Base-by-base conservation (phyloP, 345 rosid genomes). In the Citrus sp. region DNA sequence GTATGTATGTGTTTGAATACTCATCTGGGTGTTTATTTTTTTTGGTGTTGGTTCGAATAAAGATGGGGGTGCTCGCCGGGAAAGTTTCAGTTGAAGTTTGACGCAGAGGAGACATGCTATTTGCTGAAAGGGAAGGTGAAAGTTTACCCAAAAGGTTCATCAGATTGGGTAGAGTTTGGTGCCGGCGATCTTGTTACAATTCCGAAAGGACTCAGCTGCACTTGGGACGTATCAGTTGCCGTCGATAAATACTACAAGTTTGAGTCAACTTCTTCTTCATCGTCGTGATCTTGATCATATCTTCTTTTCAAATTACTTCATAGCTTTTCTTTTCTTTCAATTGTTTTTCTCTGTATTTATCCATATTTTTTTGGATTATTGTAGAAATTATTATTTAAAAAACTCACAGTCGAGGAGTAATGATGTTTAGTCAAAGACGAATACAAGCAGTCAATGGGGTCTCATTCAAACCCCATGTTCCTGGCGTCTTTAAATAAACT, bases 51-150 rank as follows among this genome's bases (percentile, higher is more conserved):
- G 51, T 46, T 46, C 3, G 51, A 46, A 46, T 13, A 63, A 30
- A 93, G 98, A 85, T 93, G 97, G 98, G 98, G 93, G 24, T 94
- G 97, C 82, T 88, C 95, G 16, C 97, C 95, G 8, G 98, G 98
- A 72, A 94, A 86, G 51, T 93, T 89, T 78, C 94, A 90, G 85
- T 87, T 94, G 56, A 92, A 85, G 80, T 94, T 88, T 70, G 98
- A 92, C 68, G 98, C 98, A 65, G 94, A 94, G 79, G 97, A 94
- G 90, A 92, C 93, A 22, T 94, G 95, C 58, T 93, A 92, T 79
- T 59, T 94, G 80, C 64, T 95, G 80, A 95, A 83, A 81, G 98
- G 98, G 79, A 90, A 81, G 77, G 98, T 94, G 77, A 94, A 82
- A 84, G 97, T 78, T 18, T 93, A 92, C 74, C 83, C 90, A 25